phyloP scores from a whole-genome alignment of 2,329 filamentous ascomycete species.

The Colletotrichum sp. region DNA sequence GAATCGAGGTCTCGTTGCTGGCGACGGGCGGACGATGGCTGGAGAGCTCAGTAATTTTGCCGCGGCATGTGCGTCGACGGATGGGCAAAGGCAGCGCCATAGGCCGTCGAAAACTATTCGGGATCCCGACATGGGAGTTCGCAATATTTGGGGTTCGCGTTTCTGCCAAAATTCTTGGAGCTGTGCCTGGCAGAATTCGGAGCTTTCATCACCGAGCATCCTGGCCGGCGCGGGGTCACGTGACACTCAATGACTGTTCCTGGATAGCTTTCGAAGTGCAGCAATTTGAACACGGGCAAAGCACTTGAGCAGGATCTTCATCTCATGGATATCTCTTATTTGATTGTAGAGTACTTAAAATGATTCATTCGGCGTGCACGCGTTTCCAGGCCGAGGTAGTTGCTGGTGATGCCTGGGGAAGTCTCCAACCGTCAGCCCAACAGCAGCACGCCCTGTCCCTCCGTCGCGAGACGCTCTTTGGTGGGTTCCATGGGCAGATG shows the following conservation, averaged over 20 bases:
- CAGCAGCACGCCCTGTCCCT: background rate
- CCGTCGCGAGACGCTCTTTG: background rate
- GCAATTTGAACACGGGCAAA: too few relatives aligned
- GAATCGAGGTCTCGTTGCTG: background rate
- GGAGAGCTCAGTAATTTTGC: conserved; percentile 33
- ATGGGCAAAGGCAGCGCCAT: conserved; percentile 69
- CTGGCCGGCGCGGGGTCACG: background rate
- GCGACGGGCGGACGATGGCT: conserved; percentile 18
- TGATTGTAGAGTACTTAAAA: conserved; percentile 1
- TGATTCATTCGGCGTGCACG: background rate
- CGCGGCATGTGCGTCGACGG: conserved; percentile 47
- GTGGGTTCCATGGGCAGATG: background rate
- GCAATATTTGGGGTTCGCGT: background rate
- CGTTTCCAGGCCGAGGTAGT: background rate
- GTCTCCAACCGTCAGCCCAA: background rate
- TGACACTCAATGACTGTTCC: background rate
- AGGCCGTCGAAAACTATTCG: conserved; percentile 60
- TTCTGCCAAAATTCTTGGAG: background rate
- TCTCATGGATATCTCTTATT: background rate
- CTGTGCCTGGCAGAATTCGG: background rate
- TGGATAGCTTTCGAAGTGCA: background rate
- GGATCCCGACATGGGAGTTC: conserved; percentile 37
- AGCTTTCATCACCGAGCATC: background rate
- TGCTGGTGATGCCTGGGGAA: background rate
- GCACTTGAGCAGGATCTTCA: background rate